Base-by-base conservation (phyloP, 768 basidiomycete genomes). In the Boletus sp. region DNA sequence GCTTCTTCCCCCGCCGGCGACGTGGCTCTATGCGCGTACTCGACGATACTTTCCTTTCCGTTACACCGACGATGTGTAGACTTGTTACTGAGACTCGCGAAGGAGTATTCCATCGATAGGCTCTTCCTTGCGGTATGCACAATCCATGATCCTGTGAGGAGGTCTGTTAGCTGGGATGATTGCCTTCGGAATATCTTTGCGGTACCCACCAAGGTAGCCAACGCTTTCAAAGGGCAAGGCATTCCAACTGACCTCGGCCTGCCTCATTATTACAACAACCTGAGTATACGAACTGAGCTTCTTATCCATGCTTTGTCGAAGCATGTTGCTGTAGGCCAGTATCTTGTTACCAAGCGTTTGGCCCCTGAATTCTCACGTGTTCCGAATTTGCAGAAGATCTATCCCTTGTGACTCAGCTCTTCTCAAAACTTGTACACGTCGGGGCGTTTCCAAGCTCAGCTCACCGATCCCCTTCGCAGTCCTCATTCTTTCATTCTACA, bases 191-290 rank as follows among this genome's bases (percentile, higher is more conserved):
- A 83, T 56, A 52, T 86, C 2, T 76, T 86, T 49, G 77, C 83
- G 15, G 72, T 95, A 8, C 93, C 95, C 35, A 76, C 77, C n/a
- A 92, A 85, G 70, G 83, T 89, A 8, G 86, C 89, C 24, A 97
- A 98, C 72, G 80, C 82, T 3, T 69, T 85, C 35, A 80, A 76
- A 30, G 76, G 74, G 20, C 74, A 75, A 46, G 65, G 62, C 4
- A 64, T 80, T 2, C 87, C 87, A 1, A 57, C 64, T 17, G 66
- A 60, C 17, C 72, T 97, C 45, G 79, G 84, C 65, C 77, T 84
- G 59, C 80, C 79, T 17, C 60, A 64, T 5, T 91, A 88, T 70
- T 82, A 84, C 67, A 76, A 80, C 52, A 64, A 75, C 44, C 52
- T 91, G 28, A 78, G 81, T 58, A 47, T 75, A 47, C 78, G 86